A percentile compares a stretch with the other conserved stretches of the same genome.
Evolutionary conservation across 2,329 filamentous ascomycete genomes (phyloP).

Genomic region (Xylaria sp.): DNA sequence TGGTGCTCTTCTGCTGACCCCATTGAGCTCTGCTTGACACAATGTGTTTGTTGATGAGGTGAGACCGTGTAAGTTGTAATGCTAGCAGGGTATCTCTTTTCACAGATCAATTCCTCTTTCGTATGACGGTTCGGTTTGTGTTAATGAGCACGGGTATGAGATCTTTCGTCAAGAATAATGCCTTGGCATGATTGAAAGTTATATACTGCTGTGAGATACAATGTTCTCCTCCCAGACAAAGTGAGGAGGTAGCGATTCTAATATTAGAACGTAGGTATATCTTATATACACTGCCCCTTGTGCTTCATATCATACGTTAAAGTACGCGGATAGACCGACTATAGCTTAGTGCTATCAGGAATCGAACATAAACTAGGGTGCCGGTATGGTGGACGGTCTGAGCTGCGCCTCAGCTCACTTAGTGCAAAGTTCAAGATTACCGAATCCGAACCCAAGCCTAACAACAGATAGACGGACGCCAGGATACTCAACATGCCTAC

Average conservation of each 20-base stretch:
- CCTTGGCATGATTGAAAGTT: background rate
- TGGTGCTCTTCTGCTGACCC: background rate
- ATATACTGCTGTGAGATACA: background rate
- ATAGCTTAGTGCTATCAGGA: background rate
- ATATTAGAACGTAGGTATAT: background rate
- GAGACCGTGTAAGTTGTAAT: conserved; percentile 10
- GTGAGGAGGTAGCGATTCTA: background rate
- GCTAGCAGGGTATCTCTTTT: background rate
- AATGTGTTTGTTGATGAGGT: background rate
- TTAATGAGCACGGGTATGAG: background rate
- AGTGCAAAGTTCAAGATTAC: too few relatives aligned
- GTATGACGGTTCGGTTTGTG: background rate
- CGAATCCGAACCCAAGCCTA: background rate
- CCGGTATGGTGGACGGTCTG: background rate
- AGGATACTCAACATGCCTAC: background rate
- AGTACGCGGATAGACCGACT: background rate
- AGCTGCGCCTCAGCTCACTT: background rate
- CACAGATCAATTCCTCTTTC: conserved; percentile 17
- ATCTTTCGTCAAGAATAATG: background rate
- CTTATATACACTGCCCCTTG: too few relatives aligned
- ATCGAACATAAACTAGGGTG: background rate
- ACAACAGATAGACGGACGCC: background rate
- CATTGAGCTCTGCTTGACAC: conserved; percentile 13
- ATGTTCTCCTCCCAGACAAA: background rate
- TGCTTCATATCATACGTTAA: background rate